Conservation (phyloP, 192 early-diverging fungal genomes). For the Coemansia asiatica region DNA sequence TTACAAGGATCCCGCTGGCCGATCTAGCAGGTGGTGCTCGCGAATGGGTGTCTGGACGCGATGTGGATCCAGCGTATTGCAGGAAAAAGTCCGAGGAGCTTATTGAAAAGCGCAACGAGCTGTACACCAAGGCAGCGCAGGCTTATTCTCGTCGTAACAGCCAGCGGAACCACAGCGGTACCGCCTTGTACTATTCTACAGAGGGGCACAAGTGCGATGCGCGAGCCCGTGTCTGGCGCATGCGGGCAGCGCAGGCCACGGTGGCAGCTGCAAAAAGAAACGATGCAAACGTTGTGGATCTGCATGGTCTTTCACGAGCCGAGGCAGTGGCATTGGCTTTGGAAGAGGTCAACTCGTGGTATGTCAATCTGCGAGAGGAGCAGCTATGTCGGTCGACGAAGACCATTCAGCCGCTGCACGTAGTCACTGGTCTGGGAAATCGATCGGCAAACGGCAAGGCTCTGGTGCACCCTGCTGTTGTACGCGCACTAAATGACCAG, state of each 20-base stretch:
- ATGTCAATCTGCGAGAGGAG: slow-evolving; percentile 31
- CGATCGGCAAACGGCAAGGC: slow-evolving; percentile 63
- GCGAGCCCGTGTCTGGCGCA: slow-evolving; percentile 46
- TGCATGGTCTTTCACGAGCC: slow-evolving; percentile 65
- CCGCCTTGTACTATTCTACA: slow-evolving; percentile 46
- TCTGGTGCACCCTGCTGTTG: slow-evolving; percentile 57
- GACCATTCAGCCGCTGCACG: slow-evolving; percentile 52
- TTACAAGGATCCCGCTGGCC: slow-evolving; percentile 28
- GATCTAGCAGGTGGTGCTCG: slow-evolving; percentile 34
- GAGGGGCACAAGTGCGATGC: slow-evolving; percentile 39
- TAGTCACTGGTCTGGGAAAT: slow-evolving; percentile 67
- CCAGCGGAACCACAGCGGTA: slow-evolving; percentile 23
- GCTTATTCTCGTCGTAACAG: slow-evolving; percentile 30
- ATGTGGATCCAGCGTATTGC: slow-evolving; percentile 34
- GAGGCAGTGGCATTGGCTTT: slow-evolving; percentile 63
- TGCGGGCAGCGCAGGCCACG: slow-evolving; percentile 47
- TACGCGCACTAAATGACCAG: slow-evolving; percentile 50
- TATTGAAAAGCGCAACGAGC: slow-evolving; percentile 36
- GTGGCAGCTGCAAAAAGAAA: slow-evolving; percentile 45
- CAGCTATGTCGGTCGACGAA: neutral
- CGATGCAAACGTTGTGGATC: slow-evolving; percentile 62
- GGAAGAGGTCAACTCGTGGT: slow-evolving; percentile 65
- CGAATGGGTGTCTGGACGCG: slow-evolving; percentile 29
- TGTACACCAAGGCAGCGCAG: slow-evolving; percentile 40
- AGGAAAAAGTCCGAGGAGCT: slow-evolving; percentile 21